phyloP scores from a whole-genome alignment of 2,329 filamentous ascomycete species.

The Dactylellina leptospora region DNA sequence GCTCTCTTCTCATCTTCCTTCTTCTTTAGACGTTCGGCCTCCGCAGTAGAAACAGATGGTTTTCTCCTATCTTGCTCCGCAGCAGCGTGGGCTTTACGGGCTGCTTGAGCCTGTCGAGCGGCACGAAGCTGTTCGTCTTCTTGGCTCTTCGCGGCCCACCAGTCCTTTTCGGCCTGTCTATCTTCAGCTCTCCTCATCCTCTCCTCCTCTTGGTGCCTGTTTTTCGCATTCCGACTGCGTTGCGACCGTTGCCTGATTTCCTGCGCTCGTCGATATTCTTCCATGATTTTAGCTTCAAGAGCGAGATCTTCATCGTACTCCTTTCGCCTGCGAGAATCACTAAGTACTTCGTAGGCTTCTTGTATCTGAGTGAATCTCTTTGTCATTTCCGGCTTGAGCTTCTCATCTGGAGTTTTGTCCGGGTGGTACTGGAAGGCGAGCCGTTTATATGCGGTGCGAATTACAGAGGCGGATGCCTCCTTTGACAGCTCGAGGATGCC shows the following conservation, averaged over 20 bases:
- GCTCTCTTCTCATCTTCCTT: slow-evolving; percentile 28
- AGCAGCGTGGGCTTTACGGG: slow-evolving; percentile 26
- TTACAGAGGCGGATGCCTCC: slow-evolving; percentile 74
- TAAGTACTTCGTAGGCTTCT: slow-evolving; percentile 89
- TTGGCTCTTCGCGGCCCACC: slow-evolving; percentile 31
- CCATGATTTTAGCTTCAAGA: slow-evolving; percentile 41
- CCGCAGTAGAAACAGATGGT: neutral
- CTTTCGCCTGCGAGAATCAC: slow-evolving; percentile 74
- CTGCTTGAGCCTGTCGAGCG: slow-evolving; percentile 29
- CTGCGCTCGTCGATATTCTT: slow-evolving; percentile 33
- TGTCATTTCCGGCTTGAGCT: slow-evolving; percentile 78
- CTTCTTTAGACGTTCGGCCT: slow-evolving; percentile 23
- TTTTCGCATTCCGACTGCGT: slow-evolving; percentile 34
- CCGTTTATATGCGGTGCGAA: slow-evolving; percentile 83
- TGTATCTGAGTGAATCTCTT: slow-evolving; percentile 93
- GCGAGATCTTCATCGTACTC: slow-evolving; percentile 79
- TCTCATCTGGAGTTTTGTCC: slow-evolving; percentile 84
- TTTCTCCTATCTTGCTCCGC: slow-evolving; percentile 27
- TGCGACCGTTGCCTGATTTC: slow-evolving; percentile 31
- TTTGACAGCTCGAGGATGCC: slow-evolving; percentile 76
- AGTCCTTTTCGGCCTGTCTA: slow-evolving; percentile 35
- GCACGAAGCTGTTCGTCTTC: slow-evolving; percentile 36
- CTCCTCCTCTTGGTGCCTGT: slow-evolving; percentile 37
- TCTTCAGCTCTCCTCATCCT: slow-evolving; percentile 28
- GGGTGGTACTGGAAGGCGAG: slow-evolving; percentile 88